These are phyloP conservation scores for Penicillium manginii DNA, from an alignment of 495 filamentous ascomycete species.

Conservation along the genomic window DNA sequence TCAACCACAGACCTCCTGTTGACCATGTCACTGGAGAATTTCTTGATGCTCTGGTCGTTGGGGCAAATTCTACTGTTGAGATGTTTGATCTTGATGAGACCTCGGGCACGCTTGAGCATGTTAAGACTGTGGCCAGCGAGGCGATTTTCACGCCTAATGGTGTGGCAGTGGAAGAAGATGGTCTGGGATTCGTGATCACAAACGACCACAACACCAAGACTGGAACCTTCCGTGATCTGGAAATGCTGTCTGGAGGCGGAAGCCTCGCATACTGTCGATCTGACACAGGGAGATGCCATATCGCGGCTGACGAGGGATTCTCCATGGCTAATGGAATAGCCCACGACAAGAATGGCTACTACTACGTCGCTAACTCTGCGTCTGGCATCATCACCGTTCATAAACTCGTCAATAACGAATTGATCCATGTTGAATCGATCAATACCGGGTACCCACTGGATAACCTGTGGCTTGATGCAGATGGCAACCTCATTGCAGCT, in stretches of 20 bases:
- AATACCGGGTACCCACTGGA: slow-evolving; percentile 33
- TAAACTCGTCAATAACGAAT: slow-evolving; percentile 17
- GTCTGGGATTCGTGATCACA: slow-evolving; percentile 32
- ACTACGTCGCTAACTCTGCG: slow-evolving; percentile 36
- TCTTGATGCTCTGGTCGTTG: slow-evolving; percentile 29
- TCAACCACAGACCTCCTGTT: slow-evolving; percentile 46
- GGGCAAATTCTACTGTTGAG: slow-evolving; percentile 46
- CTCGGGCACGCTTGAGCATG: slow-evolving; percentile 25
- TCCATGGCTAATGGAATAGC: slow-evolving; percentile 40
- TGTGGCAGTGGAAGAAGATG: slow-evolving; percentile 33
- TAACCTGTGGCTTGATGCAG: slow-evolving; percentile 41
- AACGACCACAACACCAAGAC: slow-evolving; percentile 39
- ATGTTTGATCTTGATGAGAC: slow-evolving; percentile 26
- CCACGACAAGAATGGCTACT: slow-evolving; percentile 27
- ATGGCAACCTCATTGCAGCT: slow-evolving; percentile 41
- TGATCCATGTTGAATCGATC: slow-evolving; percentile 32
- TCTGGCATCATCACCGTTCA: slow-evolving; percentile 31
- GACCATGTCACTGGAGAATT: slow-evolving; percentile 32
- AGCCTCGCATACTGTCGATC: slow-evolving; percentile 22
- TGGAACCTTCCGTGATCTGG: slow-evolving; percentile 26
- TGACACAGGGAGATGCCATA: slow-evolving; percentile 32
- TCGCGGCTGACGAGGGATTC: slow-evolving; percentile 22
- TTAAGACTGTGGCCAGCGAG: slow-evolving; percentile 33
- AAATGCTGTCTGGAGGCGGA: slow-evolving; percentile 17
- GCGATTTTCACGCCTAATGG: slow-evolving; percentile 39